Base-by-base conservation (phyloP, 495 filamentous ascomycete genomes). In the Stereocaulon alpinum region DNA sequence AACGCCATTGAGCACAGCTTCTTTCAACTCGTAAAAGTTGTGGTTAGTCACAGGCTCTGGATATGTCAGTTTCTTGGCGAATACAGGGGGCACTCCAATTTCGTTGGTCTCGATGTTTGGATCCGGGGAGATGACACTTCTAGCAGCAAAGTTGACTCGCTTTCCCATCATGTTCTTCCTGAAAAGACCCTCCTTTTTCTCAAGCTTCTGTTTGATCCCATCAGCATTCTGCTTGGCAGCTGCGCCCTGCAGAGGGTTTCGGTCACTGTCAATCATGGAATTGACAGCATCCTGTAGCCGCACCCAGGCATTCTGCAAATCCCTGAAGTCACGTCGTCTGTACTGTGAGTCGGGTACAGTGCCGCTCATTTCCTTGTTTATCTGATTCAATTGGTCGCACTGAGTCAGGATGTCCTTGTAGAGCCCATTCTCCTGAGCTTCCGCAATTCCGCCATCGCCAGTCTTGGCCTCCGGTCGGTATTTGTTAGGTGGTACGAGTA, bases 141-240 rank as follows among this genome's bases (percentile, higher is more conserved):
- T 86, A 55, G 94, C 94, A 58, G 94, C 94, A 69, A 91, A 96
- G 72, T 99, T 97, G 71, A 99, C 94, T 74, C 94, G 88, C 76
- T 99, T 99, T 50, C 94, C 94, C 94, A 99, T 99, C 92, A 99
- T 97, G 75, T 99, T 95, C 79, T 92, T 97, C 64, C 94, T 79
- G 77, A 99, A 97, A 50, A 99, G 74, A 49, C 94, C 94, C 68
- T 99, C 94, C 72, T 99, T 99, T 79, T 97, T 97, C 73, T 99
- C 94, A 17, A 99, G 80, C 66, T 89, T 86, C 67, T 99, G 94
- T 73, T 97, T 99, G 71, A 99, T 94, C 59, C 94, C 94, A 42
- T 90, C 85, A 59, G 87, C 83, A 47, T 85, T 83, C 51, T 78
- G 72, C 67, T 80, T 81, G 5, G 77, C 86, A 9, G 88, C 88